Base-by-base conservation (phyloP, 768 basidiomycete genomes). In the Strobilomyces echinocephalus region DNA sequence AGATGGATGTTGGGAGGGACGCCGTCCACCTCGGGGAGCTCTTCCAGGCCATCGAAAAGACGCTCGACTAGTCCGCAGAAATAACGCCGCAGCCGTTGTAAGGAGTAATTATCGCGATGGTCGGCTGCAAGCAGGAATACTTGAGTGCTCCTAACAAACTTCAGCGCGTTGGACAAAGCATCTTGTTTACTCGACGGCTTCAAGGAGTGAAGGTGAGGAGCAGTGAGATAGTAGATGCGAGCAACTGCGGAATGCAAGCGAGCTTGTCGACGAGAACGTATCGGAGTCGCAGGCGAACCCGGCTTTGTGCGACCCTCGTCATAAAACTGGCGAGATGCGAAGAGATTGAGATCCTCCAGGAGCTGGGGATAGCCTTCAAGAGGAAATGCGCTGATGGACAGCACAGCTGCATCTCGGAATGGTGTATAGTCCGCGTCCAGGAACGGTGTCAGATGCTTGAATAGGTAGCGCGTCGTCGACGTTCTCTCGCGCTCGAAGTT, bases 51-150 rank as follows among this genome's bases (percentile, higher is more conserved):
- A 58, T 91, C 87, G 55, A 94, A 92, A 10, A 97, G 78, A 46
- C 87, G 83, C 67, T 94, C 91, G 4, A 97, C 82, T 0, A 87
- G 83, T 18, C 91, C 88, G 62, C 94, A 97, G 68, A 95, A 97
- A 67, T 91, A 95, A 24, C 91, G 84, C 28, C 94, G 84, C 30
- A 95, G 74, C 8, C 85, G 81, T 57, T 95, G 90, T 26, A 93
- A 70, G 2, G 88, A 80, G 60, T 80, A 83, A 56, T 87, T 87
- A 46, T 91, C 87, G 26, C 87, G 81, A 61, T 84, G 80, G 36
- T 89, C 86, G 0, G 82, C 73, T 4, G 83, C 77, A 4, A 80
- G 79, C n/a, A 97, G 74, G 65, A 91, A 89, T 0, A 79, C 69
- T 57, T 91, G 86, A 6, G 89, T 94, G 58, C 85, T 87, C 35